These are phyloP conservation scores for Xylariaceae sp. DNA, from an alignment of 2,329 filamentous ascomycete genomes.

Conservation along the genomic window DNA sequence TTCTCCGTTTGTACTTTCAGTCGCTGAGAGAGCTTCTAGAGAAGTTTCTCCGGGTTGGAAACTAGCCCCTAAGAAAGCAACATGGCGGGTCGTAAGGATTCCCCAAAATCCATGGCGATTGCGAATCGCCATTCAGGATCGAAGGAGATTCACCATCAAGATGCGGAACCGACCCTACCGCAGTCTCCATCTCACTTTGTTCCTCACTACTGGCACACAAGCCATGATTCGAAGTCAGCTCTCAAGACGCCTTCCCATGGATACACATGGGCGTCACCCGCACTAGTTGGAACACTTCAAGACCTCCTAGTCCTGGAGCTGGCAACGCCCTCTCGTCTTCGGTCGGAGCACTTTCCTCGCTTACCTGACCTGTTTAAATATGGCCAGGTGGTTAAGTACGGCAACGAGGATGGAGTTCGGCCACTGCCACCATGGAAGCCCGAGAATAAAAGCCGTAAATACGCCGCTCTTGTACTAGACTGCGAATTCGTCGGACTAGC, in stretches of 20 bases:
- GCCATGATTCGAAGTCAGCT: neutral
- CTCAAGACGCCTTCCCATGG: neutral
- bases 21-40: too few relatives aligned
- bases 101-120: neutral
- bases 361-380: neutral
- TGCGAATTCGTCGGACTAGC: slow-evolving; percentile 44
- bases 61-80: too few relatives aligned
- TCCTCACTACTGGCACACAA: neutral
- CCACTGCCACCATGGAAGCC: slow-evolving; percentile 3
- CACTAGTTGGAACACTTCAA: neutral
- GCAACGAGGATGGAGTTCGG: neutral
- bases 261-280: slow-evolving; percentile 6
- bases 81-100: neutral
- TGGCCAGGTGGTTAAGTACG: neutral
- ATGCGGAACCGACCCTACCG: neutral
- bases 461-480: slow-evolving; percentile 39
- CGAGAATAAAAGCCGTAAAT: neutral
- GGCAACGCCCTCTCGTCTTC: neutral
- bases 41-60: too few relatives aligned
- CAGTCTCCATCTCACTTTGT: neutral
- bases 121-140: neutral
- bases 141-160: neutral
- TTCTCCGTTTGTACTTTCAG: neutral
- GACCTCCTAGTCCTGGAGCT: neutral
- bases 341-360: neutral